These are phyloP conservation scores for Picea glauca DNA, from an alignment of 75 land plant genomes.

Conservation along the genomic window DNA sequence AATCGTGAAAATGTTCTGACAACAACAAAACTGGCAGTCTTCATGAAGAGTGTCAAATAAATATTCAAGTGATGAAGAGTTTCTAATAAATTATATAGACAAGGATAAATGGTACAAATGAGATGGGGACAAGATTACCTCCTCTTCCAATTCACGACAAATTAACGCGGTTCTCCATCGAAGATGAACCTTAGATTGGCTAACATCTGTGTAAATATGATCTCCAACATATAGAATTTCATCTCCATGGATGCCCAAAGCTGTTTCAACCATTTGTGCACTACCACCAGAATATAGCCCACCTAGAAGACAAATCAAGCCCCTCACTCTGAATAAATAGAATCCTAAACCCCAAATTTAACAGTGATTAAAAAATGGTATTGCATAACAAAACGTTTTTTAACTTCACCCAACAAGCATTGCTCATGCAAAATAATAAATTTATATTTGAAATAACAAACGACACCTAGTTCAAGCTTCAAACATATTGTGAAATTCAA, in stretches of 20 bases:
- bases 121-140: constrained; percentile 36
- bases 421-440: constrained; percentile 1
- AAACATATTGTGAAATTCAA: not conserved
- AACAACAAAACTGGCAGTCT: not conserved
- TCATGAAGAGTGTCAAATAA: not conserved
- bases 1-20: not conserved
- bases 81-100: not conserved
- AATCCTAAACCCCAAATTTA: not conserved
- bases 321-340: not conserved
- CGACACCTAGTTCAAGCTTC: not conserved
- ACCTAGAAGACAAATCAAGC: constrained; percentile 41
- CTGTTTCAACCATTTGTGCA: constrained; percentile 93
- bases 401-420: not conserved
- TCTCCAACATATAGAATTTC: constrained; percentile 96
- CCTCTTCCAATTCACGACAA: constrained; percentile 88
- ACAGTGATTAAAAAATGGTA: not conserved
- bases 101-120: not conserved
- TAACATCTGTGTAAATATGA: constrained; percentile 96
- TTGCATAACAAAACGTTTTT: not conserved
- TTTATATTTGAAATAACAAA: not conserved
- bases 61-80: not conserved
- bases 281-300: constrained; percentile 99
- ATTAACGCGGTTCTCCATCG: constrained; percentile 97
- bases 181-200: constrained; percentile 95
- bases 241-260: constrained; percentile 85